Evolutionary conservation across 768 basidiomycete genomes (phyloP).

Genomic region (Boletus rex-veris): DNA sequence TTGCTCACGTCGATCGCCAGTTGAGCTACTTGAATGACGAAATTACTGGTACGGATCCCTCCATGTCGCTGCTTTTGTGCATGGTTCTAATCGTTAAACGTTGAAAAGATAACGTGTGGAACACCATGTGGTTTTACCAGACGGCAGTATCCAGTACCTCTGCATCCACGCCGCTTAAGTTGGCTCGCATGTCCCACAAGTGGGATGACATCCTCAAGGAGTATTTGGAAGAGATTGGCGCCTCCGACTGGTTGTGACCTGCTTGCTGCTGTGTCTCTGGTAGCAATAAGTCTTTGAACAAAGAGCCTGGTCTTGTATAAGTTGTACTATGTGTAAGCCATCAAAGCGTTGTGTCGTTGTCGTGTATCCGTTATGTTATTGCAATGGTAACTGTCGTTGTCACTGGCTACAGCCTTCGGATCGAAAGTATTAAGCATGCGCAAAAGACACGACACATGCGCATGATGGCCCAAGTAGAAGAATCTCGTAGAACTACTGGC

Average conservation of each 20-base stretch:
- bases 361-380: too few species aligned
- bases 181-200: not conserved
- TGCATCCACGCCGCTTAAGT: not conserved
- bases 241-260: not conserved
- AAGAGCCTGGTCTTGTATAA: too few species aligned
- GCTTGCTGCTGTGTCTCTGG: too few species aligned
- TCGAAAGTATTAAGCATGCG: too few species aligned
- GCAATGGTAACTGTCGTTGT: too few species aligned
- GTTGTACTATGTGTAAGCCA: too few species aligned
- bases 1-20: not conserved
- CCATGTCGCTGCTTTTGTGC: not conserved
- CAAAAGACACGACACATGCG: too few species aligned
- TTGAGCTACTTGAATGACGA: not conserved
- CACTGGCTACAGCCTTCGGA: too few species aligned
- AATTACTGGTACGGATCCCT: not conserved
- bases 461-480: too few species aligned
- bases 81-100: not conserved
- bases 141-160: not conserved
- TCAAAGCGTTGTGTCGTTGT: too few species aligned
- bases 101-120: constrained; percentile 7
- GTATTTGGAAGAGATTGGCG: not conserved
- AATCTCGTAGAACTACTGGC: too few species aligned
- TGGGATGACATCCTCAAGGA: not conserved
- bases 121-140: constrained; percentile 8
- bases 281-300: too few species aligned